phyloP scores from a whole-genome alignment of 2,329 filamentous ascomycete species.

The Claviceps maximensis region DNA sequence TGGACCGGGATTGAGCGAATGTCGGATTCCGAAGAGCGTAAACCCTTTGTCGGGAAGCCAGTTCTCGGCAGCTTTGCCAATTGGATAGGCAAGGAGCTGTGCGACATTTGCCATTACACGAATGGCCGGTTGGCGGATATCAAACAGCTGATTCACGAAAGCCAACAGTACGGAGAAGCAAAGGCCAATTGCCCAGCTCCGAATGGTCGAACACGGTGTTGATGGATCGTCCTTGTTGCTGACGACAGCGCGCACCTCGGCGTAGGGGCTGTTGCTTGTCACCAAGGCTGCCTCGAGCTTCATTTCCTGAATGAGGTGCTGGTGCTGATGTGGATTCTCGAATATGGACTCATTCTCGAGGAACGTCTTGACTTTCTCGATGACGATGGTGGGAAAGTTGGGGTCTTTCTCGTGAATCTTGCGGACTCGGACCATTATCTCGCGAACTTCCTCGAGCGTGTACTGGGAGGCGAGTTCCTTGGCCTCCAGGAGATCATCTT shows the following conservation, averaged over 20 bases:
- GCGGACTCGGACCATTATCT: constrained; percentile 27
- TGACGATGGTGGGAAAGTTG: constrained; percentile 26
- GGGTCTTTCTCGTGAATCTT: constrained; percentile 29
- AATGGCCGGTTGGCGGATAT: constrained; percentile 41
- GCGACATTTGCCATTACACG: constrained; percentile 41
- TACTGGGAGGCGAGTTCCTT: constrained; percentile 29
- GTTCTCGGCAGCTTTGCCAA: constrained; percentile 37
- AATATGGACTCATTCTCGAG: constrained; percentile 32
- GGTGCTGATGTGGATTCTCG: constrained; percentile 31
- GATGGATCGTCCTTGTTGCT: constrained; percentile 40
- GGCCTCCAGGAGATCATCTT: constrained; percentile 32
- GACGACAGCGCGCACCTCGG: constrained; percentile 42
- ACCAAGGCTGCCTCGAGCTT: constrained; percentile 41
- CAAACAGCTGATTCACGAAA: constrained; percentile 45
- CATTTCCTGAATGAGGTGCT: constrained; percentile 37
- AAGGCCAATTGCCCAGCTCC: constrained; percentile 40
- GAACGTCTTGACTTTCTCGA: constrained; percentile 28
- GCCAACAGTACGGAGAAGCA: constrained; percentile 34
- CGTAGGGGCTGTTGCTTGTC: constrained; percentile 42
- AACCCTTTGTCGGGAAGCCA: constrained; percentile 38
- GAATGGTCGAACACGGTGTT: constrained; percentile 39
- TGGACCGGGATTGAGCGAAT: constrained; percentile 40
- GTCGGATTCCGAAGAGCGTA: constrained; percentile 29
- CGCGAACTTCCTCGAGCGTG: constrained; percentile 28
- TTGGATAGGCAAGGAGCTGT: constrained; percentile 41